Evolutionary conservation across 2,329 filamentous ascomycete species (phyloP).

Genomic region (Aureobasidium sp.): DNA sequence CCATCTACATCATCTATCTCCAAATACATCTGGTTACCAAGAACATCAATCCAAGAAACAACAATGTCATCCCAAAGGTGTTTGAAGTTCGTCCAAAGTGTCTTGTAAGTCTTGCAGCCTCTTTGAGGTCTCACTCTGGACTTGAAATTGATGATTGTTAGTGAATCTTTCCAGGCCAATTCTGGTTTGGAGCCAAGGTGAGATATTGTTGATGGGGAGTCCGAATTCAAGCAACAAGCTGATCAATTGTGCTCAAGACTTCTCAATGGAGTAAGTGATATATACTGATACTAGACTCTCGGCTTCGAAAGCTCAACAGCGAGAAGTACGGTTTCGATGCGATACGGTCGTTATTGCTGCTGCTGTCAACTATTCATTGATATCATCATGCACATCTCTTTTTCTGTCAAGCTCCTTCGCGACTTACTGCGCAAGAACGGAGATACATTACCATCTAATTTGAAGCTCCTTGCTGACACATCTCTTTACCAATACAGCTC

Average conservation of each 20-base stretch:
- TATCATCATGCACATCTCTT: too few species aligned
- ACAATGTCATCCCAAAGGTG: slow-evolving; percentile 9
- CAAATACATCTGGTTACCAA: background rate
- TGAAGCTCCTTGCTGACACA: fast-evolving
- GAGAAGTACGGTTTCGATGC: too few species aligned
- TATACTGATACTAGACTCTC: background rate
- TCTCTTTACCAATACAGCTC: slow-evolving; percentile 40
- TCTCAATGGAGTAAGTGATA: slow-evolving; percentile 30
- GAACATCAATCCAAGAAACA: background rate
- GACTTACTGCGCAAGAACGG: too few species aligned
- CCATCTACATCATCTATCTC: background rate
- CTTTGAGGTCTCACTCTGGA: too few species aligned
- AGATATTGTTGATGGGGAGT: background rate
- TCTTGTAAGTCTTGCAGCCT: background rate
- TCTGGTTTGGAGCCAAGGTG: slow-evolving; percentile 88
- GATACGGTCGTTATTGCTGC: too few species aligned
- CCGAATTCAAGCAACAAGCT: background rate
- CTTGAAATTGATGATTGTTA: slow-evolving; percentile 42
- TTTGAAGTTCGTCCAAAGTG: slow-evolving; percentile 10
- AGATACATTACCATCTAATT: too few species aligned
- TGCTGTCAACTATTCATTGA: too few species aligned
- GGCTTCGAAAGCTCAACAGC: too few species aligned
- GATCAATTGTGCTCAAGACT: slow-evolving; percentile 23
- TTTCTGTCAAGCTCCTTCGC: too few species aligned
- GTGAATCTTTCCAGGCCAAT: slow-evolving; percentile 75